Evolutionary conservation across 1,139 yeast genomes (phyloP), one percentile per base, ranked within the genome.

Genomic region (Trichomonascaceae sp.): DNA sequence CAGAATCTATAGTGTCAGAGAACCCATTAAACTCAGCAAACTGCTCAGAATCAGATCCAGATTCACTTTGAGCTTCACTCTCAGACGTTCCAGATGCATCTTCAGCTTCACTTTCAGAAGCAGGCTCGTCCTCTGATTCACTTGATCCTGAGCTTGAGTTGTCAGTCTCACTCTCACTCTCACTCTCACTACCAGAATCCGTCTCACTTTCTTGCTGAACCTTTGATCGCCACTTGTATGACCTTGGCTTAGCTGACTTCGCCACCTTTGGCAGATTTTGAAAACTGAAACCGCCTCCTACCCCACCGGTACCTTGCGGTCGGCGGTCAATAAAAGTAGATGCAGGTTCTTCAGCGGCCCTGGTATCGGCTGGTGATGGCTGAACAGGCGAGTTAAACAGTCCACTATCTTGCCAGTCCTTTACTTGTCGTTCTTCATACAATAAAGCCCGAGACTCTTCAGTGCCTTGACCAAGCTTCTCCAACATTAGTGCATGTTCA

Each of bases 291-390:
- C 87, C 23, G n/a, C n/a, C n/a, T n/a, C n/a, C 87, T 14, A 43
- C 38, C 0, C 79, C 79, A 13, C 79, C 78, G 43, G 65, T 65
- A 35, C 69, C 67, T 3, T 65, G 62, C 0, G 93, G 92, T 43
- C 93, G 64, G 48, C 74, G 66, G 53, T 82, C 94, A 13, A 81
- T 65, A 47, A 82, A 80, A 0, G 77, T 63, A 0, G 82, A 66
- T 3, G 58, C 52, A 1, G 51, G 37, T 6, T 30, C 38, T 13
- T 39, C 40, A 37, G 43, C 50, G 13, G 3, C 5, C 13, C 26
- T 23, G 5, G 15, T 29, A 17, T 9, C 23, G 14, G 6, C 13
- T 43, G 16, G 32, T 33, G 17, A 30, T 38, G 13, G 13, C 17
- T 25, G n/a, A 14, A 17, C 4, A 29, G 33, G 16, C 20, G 11